Percentiles rank a stretch among this genome's conserved stretches.
These are phyloP conservation scores for Pseudogymnoascus sp. DNA, from an alignment of 2,329 filamentous ascomycete species.

Conservation along the genomic window DNA sequence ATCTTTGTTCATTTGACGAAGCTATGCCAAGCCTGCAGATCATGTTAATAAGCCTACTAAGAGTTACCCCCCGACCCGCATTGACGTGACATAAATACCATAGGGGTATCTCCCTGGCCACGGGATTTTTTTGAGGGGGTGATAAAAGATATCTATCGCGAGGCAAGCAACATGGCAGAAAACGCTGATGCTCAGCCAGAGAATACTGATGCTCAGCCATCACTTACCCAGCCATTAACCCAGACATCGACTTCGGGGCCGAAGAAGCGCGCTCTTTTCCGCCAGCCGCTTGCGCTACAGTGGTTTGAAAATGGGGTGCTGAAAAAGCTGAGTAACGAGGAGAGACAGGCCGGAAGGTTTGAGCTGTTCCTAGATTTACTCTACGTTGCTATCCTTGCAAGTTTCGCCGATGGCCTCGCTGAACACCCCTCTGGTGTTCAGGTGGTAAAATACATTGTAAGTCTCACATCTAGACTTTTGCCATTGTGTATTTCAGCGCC, in stretches of 20 bases:
- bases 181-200: not conserved
- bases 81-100: not conserved
- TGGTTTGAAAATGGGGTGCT: constrained; percentile 16
- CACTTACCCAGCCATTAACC: too few species aligned
- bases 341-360: constrained; percentile 31
- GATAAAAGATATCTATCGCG: not conserved
- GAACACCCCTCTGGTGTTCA: constrained; percentile 39
- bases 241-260: not conserved
- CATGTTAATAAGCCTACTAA: constrained; percentile 8
- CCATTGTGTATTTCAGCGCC: not conserved
- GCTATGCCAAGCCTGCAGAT: not conserved
- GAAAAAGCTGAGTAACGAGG: constrained; percentile 13
- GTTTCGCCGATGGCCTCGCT: constrained; percentile 42
- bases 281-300: constrained; percentile 17
- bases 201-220: not conserved
- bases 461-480: not conserved
- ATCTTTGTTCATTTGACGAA: not conserved
- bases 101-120: not conserved
- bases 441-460: constrained; percentile 39
- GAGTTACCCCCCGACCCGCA: not conserved
- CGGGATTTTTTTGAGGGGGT: not conserved
- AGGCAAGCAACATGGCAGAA: not conserved
- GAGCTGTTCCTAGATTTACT: constrained; percentile 45
- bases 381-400: constrained; percentile 45
- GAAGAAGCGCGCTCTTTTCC: constrained; percentile 13